These are phyloP conservation scores for Solanum lycopersicoides DNA, from an alignment of 257 asterid genomes.

Conservation along the genomic window DNA sequence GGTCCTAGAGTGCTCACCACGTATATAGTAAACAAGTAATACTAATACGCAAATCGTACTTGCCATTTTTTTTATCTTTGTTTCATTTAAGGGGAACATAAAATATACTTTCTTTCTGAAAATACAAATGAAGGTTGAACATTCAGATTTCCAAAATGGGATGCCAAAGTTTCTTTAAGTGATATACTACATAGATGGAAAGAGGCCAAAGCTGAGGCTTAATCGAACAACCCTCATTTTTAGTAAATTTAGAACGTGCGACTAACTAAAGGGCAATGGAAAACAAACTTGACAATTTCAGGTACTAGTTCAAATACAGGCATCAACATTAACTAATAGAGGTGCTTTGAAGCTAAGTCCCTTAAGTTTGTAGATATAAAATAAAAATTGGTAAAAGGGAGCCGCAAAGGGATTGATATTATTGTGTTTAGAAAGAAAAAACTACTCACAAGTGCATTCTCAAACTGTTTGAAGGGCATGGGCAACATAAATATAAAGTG, in stretches of 20 bases:
- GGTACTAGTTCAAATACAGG: too few relatives aligned
- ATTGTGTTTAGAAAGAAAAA: too few relatives aligned
- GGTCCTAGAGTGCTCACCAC: neutral
- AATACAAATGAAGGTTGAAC: neutral
- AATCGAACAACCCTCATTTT: neutral
- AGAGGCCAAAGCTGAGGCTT: neutral
- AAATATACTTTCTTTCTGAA: neutral
- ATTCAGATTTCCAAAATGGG: neutral
- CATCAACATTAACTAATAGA: too few relatives aligned
- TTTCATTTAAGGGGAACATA: neutral
- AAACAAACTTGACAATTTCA: neutral
- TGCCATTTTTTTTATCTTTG: neutral
- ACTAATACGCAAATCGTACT: neutral
- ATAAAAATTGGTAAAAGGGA: too few relatives aligned
- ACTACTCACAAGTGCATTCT: too few relatives aligned
- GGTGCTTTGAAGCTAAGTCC: too few relatives aligned
- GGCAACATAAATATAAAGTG: too few relatives aligned
- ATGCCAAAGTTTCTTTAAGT: neutral
- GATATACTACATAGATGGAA: neutral
- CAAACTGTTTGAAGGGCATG: too few relatives aligned
- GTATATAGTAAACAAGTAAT: neutral
- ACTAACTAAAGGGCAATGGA: too few relatives aligned
- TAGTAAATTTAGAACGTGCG: too few relatives aligned
- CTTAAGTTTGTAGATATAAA: too few relatives aligned
- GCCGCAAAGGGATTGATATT: too few relatives aligned